Evolutionary conservation across 257 asterid species (phyloP).

Genomic region (Nicotiana tabacum): DNA sequence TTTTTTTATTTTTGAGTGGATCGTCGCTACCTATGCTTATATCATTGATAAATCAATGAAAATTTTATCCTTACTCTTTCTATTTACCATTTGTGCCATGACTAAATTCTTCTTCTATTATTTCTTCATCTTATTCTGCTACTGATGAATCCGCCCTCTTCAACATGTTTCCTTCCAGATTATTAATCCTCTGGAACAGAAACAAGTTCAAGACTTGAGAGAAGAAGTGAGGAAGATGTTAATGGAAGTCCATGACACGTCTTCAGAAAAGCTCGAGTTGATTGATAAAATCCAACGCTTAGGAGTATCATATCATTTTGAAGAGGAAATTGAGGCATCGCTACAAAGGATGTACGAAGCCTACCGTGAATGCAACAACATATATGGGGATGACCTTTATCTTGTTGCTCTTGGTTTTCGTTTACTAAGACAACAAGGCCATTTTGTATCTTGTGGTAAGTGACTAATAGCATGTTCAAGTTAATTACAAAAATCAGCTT

Average conservation of each 20-base stretch:
- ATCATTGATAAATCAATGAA: too few species aligned
- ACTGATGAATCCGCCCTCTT: too few species aligned
- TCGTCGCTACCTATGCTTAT: too few species aligned
- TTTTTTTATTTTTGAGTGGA: too few species aligned
- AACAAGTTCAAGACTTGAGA: not conserved
- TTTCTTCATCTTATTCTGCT: too few species aligned
- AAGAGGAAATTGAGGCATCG: constrained; percentile 9
- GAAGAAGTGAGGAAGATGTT: constrained; percentile 13
- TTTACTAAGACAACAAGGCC: constrained; percentile 20
- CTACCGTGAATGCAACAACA: not conserved
- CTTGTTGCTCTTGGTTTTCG: constrained; percentile 19
- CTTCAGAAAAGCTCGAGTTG: not conserved
- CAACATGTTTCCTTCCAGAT: not conserved
- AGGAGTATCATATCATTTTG: constrained; percentile 26
- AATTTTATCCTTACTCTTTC: too few species aligned
- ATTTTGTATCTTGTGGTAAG: constrained; percentile 7
- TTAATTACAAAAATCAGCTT: too few species aligned
- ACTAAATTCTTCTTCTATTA: too few species aligned
- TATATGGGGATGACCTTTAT: constrained; percentile 5
- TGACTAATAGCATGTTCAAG: too few species aligned
- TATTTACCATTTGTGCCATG: too few species aligned
- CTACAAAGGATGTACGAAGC: not conserved
- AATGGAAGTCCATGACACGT: not conserved
- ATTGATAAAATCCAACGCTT: constrained; percentile 20
- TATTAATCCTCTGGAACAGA: not conserved